Evolutionary conservation across 2,329 filamentous ascomycete species (phyloP), one percentile per base, ranked within the genome.

Genomic region (Claviceps capensis): DNA sequence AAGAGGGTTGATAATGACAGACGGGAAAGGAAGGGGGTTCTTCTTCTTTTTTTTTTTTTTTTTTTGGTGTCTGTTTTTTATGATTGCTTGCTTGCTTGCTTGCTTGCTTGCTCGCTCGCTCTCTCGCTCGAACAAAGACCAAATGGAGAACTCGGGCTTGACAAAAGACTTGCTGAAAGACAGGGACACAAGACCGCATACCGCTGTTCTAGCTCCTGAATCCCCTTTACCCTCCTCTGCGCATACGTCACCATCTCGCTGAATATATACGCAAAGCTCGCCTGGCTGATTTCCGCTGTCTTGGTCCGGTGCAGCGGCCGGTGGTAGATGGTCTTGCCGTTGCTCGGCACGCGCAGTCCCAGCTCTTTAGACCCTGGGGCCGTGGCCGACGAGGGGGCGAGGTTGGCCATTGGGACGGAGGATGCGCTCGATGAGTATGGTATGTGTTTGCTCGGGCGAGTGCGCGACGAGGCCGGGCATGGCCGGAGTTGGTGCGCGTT

Each of bases 241-340:
- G 93, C 91, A 69, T 97, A 97, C 62, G 82, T 84, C 48, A 98
- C 90, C 86, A 97, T 95, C 73, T 96, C 91, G 55, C 85, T 84
- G 66, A 98, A 97, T 54, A 98, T 76, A 68, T 95, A 97, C 43
- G 93, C 91, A 70, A 98, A 97, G 69, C 88, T 89, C 11, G 93
- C 82, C 65, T 94, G 86, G 67, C 89, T 95, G 59, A 94, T 81
- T 74, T 97, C 91, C 53, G 86, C 80, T 61, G 86, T 88, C 67
- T 88, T 87, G 61, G 83, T 85, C 57, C 93, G 86, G 70, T 96
- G 96, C 55, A 97, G 76, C 56, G 95, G 89, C 52, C 93, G 81
- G 74, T 96, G 89, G 74, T 97, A 98, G 72, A 98, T 97, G 58
- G 89, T 95, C 73, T 97, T 97, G 72, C 89, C 88, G 68, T 83